Conservation (phyloP, 108 stramenopile genomes). For the Discostella stelligeroides region DNA sequence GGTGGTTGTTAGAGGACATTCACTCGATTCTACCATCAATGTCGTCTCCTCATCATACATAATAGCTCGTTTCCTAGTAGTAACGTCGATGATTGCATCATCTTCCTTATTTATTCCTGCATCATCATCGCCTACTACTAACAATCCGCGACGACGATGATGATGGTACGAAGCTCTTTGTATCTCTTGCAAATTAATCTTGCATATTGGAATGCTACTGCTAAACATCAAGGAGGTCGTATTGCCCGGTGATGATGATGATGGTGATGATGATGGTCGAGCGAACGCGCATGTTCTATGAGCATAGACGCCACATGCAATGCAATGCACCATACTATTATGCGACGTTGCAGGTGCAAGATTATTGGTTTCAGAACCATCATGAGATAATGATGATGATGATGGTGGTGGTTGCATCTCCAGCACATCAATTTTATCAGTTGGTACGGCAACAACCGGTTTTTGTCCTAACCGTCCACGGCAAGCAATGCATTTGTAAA, state of each 20-base stretch:
- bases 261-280: background rate
- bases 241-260: background rate
- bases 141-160: conserved; percentile 15
- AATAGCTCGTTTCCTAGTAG: background rate
- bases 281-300: conserved; percentile 75
- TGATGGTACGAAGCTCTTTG: conserved; percentile 15
- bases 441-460: no score
- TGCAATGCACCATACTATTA: conserved; percentile 49
- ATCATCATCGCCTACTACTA: conserved; percentile 13
- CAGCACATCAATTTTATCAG: background rate
- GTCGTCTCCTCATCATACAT: background rate
- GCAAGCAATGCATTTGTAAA: conserved; percentile 65
- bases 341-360: conserved; percentile 2
- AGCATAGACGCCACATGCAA: conserved; percentile 70
- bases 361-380: conserved; percentile 5
- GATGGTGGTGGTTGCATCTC: background rate
- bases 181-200: conserved; percentile 31
- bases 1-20: background rate
- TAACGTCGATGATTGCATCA: background rate
- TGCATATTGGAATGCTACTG: conserved; percentile 6
- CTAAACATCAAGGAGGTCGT: background rate
- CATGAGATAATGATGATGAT: background rate
- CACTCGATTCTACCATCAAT: conserved; percentile 4
- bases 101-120: background rate
- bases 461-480: conserved; percentile 52